Evolutionary conservation across 768 basidiomycete species (phyloP), one percentile per base, ranked within the genome.

Genomic region (Boletus sp.): DNA sequence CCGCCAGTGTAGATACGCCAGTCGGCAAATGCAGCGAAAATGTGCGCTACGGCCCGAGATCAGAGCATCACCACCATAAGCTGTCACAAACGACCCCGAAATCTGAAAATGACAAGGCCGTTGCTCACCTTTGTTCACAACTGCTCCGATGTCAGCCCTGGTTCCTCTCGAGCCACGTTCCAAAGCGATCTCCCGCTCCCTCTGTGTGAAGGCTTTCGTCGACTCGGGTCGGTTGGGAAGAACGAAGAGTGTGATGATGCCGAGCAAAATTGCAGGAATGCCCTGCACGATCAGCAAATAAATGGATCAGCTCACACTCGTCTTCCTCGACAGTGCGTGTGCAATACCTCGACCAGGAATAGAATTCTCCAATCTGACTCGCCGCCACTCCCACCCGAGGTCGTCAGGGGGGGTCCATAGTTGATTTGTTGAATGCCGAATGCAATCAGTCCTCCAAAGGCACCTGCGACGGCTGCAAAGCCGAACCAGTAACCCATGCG

Each of bases 401-500:
- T 68, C n/a, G 7, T 54, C 34, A 69, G n/a, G 0, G 55, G 55
- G 0, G 64, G 59, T 17, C 68, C 68, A 41, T 44, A 70, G 17
- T 87, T 82, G 84, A 54, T 82, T 63, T 89, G 79, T 59, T 89
- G 86, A 10, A 92, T 75, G 1, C 88, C 90, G 57, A 87, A 92
- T 4, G 90, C 89, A 39, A 93, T 81, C 42, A 91, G 72, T n/a
- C 90, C 90, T 14, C 89, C 88, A 55, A 92, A 92, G 6, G 90
- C 90, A 23, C 90, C 90, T 5, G 90, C 87, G 5, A 90, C 82
- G 3, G 90, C 88, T 5, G 90, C 88, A 64, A 90, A 92, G 9
- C 86, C 87, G 56, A 90, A 92, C 86, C 88, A 90, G 61, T 88
- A 82, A 2, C 87, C 88, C 79, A 87, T 79, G 73, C 89, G 81